These are phyloP conservation scores for Aspergillus sp. DNA, from an alignment of 2,329 filamentous ascomycete genomes.

Conservation along the genomic window DNA sequence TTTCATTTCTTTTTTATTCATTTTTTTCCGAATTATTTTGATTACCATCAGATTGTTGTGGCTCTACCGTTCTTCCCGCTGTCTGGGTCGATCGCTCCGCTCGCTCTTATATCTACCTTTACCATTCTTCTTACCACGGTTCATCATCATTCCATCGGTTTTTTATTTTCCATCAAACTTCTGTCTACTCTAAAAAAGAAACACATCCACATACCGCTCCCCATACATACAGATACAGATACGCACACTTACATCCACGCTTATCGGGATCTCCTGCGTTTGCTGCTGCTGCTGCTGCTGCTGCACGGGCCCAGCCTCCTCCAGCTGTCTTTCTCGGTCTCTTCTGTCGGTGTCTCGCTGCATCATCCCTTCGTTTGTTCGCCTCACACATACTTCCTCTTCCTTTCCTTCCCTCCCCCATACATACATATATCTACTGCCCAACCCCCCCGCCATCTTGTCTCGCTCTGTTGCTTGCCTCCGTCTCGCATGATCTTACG, in stretches of 20 bases:
- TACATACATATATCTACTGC: background rate
- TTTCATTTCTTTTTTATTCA: background rate
- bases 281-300: background rate
- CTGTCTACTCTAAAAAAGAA: background rate
- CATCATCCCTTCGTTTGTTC: constrained; percentile 1
- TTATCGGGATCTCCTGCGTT: background rate
- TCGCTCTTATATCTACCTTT: background rate
- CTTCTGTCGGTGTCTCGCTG: background rate
- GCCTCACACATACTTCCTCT: background rate
- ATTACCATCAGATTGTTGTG: background rate
- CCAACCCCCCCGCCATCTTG: background rate
- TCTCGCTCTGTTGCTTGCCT: background rate
- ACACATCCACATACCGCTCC: background rate
- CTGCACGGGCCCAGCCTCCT: background rate
- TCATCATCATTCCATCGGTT: background rate
- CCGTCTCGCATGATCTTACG: background rate
- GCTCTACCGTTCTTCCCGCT: background rate
- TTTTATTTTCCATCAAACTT: background rate
- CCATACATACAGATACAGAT: background rate
- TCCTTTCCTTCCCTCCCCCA: background rate
- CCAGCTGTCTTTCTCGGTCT: background rate
- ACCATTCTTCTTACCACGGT: background rate
- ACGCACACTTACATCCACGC: background rate
- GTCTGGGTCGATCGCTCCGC: background rate
- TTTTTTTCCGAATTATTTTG: background rate